These are phyloP conservation scores for Rhytidiadelphus loreus DNA, from an alignment of 225 moss, liverwort and hornwort species.

Conservation along the genomic window DNA sequence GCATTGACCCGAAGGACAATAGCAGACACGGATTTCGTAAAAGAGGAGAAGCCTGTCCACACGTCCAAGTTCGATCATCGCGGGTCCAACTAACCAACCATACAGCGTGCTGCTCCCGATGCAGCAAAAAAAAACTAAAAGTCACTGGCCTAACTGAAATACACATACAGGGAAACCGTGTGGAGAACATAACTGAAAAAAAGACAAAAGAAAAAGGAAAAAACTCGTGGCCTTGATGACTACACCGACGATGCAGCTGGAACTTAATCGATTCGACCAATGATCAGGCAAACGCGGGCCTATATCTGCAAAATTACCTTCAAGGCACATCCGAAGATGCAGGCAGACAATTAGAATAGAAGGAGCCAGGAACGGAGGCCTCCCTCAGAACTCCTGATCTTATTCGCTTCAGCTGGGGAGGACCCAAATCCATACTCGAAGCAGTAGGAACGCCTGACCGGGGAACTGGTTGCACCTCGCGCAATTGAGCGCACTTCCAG, in stretches of 20 bases:
- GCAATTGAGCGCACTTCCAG: background rate
- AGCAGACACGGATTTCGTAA: background rate
- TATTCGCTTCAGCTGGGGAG: conserved; percentile 17
- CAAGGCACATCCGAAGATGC: background rate
- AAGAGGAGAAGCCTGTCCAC: background rate
- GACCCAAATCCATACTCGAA: background rate
- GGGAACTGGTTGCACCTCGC: background rate
- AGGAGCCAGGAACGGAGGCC: background rate
- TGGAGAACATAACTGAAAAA: background rate
- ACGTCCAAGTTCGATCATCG: background rate
- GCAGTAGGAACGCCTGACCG: background rate
- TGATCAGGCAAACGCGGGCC: background rate
- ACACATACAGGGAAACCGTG: background rate
- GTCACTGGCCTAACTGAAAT: background rate
- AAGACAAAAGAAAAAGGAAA: background rate
- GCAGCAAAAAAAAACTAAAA: background rate
- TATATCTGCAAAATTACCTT: conserved; percentile 28
- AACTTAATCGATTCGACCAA: conserved; percentile 3
- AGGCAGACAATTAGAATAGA: background rate
- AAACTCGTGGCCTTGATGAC: background rate
- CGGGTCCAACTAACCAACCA: conserved; percentile 1
- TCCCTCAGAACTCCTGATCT: background rate
- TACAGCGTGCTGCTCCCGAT: background rate
- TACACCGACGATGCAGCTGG: conserved; percentile 9
- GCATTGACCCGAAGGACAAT: background rate